Evolutionary conservation across 305 asterid genomes (phyloP).

Genomic region (Solanum aculeatissimum): DNA sequence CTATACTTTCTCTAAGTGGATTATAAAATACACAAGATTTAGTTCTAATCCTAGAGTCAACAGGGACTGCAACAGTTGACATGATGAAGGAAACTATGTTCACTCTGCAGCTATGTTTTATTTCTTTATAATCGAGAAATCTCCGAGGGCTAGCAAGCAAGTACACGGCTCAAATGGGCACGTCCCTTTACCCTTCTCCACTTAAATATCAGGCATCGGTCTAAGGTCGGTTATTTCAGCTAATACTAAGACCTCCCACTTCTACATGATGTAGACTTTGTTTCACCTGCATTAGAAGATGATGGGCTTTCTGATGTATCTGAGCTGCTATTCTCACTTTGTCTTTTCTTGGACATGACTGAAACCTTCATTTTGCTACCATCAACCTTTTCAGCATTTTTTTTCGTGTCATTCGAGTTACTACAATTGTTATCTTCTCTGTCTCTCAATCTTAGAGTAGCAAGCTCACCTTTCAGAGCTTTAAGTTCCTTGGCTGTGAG

Average conservation of each 20-base stretch:
- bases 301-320: conserved; percentile 72
- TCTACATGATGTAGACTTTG: conserved; percentile 39
- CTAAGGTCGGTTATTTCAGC: neutral
- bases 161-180: neutral
- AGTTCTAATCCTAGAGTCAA: neutral
- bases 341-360: conserved; percentile 20
- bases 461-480: conserved; percentile 38
- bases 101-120: neutral
- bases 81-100: neutral
- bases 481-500: conserved; percentile 40
- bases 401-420: conserved; percentile 8
- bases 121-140: neutral
- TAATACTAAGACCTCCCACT: conserved; percentile 30
- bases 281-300: conserved; percentile 62
- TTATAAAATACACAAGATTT: neutral
- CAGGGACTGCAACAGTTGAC: neutral
- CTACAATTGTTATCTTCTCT: neutral
- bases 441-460: conserved; percentile 26
- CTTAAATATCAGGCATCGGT: neutral
- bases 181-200: neutral
- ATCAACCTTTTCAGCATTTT: conserved; percentile 22
- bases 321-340: conserved; percentile 55
- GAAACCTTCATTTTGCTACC: conserved; percentile 32
- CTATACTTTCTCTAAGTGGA: neutral
- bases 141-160: neutral